Percentiles rank a stretch among this genome's conserved stretches.
phyloP scores from a whole-genome alignment of 1,139 yeast genomes.

The Geotrichum fermentans region DNA sequence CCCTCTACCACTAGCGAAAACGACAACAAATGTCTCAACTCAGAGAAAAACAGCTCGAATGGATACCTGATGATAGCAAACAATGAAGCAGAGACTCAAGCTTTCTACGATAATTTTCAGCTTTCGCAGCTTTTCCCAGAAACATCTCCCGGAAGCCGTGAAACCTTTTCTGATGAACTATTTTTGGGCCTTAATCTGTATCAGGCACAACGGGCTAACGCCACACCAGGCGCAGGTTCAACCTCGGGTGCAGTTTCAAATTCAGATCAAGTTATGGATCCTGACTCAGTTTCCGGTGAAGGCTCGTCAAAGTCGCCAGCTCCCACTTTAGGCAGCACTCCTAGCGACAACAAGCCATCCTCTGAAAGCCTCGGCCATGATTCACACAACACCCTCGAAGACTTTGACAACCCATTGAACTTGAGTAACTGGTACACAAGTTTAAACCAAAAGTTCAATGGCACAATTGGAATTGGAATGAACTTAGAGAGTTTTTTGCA shows the following conservation, averaged over 20 bases:
- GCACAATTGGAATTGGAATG: too few relatives aligned
- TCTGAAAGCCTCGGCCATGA: background rate
- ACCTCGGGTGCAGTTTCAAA: background rate
- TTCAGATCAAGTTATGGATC: background rate
- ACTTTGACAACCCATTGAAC: background rate
- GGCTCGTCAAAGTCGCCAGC: background rate
- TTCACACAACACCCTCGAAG: too few relatives aligned
- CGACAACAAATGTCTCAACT: background rate
- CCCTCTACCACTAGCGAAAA: background rate
- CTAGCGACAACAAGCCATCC: background rate
- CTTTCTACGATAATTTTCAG: slow-evolving; percentile 36
- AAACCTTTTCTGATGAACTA: background rate
- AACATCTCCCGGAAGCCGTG: background rate
- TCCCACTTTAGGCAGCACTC: background rate
- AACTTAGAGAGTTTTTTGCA: too few relatives aligned
- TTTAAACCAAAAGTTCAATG: background rate
- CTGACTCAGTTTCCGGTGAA: background rate
- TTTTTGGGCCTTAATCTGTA: background rate
- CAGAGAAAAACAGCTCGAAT: slow-evolving; percentile 20
- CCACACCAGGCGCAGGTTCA: background rate
- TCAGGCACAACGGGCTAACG: background rate
- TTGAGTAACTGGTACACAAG: background rate
- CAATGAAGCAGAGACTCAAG: slow-evolving; percentile 30
- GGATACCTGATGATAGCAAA: slow-evolving; percentile 37
- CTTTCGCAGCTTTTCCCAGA: slow-evolving; percentile 41